Evolutionary conservation across 805 yeast genomes (phyloP), one percentile per base, ranked within the genome.

Genomic region (Suhomyces tanzawaensis): DNA sequence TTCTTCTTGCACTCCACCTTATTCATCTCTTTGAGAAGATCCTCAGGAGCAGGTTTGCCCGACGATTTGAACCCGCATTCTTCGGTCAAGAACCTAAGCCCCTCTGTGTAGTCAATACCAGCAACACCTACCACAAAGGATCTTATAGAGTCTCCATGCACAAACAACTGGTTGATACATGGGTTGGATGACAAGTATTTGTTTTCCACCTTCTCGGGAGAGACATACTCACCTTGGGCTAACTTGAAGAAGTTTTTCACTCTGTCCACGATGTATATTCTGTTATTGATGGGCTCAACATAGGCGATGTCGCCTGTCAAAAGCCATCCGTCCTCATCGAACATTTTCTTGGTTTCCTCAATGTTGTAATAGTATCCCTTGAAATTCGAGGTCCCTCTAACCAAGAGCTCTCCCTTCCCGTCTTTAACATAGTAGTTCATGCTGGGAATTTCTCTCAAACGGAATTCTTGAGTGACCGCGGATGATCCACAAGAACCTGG

Each of bases 311-410:
- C 85, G 19, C 85, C 85, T 16, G 84, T 77, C 39, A 61, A 60
- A 49, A 78, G 68, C 81, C 82, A 79, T 4, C 75, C 77, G 15
- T 74, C 76, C 3, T 57, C 57, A 35, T 69, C 67, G 36, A 77
- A 47, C 7, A 71, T 55, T 24, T 64, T 72, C 7, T 44, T 55
- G 0, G 81, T 77, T 24, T 78, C 81, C 36, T 66, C 63, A 15
- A 59, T 55, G 46, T 77, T 74, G 40, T 74, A 65, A 52, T 60
- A 72, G 47, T 80, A 79, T 12, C 72, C 72, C 32, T 47, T 52
- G 60, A 77, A 77, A 23, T 76, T 64, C 50, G 76, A 79, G 11
- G 79, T 76, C 0, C 85, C 82, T 37, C 81, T 66, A 8, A 80
- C 37, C 51, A 79, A 58, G 32, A 80, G 61, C 58, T 80, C 85